Evolutionary conservation across 2,329 filamentous ascomycete genomes (phyloP), one percentile per base, ranked within the genome.

Genomic region (Emmonsia crescens): DNA sequence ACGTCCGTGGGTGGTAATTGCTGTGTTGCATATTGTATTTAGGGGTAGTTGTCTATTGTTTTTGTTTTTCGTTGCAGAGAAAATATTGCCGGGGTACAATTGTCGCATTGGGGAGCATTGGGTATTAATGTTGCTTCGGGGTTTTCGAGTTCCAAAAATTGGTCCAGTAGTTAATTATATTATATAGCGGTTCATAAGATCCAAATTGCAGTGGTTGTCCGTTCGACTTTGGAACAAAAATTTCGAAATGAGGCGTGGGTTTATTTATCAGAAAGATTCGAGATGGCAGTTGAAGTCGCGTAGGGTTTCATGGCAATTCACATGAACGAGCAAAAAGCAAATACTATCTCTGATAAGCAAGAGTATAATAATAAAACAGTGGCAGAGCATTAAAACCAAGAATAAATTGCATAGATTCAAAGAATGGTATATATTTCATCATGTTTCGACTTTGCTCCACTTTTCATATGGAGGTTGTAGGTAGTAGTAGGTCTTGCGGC

Each of bases 381-480:
- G n/a, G 24, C 19, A 46, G 9, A 31, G 10, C 16, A 19, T 27
- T 54, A 21, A 16, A 36, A 16, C n/a, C 52, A 56, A 56, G n/a
- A 27, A 56, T 56, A 56, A 40, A 27, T 38, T 56, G 52, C n/a
- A 56, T 56, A 56, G 33, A 56, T 56, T 56, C 52, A 40, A 40
- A 27, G 36, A 49, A 56, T 56, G 52, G 52, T 56, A 56, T 56
- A 56, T 56, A 56, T 38, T 38, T 38, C 33, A 56, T 36, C 31
- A 40, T 27, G 14, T 40, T 56, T 24, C 29, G 21, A 19, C 33
- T 56, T 40, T 16, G 10, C 21, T 56, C 52, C 52, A 40, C 31
- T n/a, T 56, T 24, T 40, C 46, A 56, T 27, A 56, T 40, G 52
- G 52, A 27, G 51, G 31, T 33, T 21, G 51, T 33, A n/a, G 51